Percentiles rank a stretch among this genome's conserved stretches.
Evolutionary conservation across 768 basidiomycete species (phyloP).

Genomic region (Serendipita indica): DNA sequence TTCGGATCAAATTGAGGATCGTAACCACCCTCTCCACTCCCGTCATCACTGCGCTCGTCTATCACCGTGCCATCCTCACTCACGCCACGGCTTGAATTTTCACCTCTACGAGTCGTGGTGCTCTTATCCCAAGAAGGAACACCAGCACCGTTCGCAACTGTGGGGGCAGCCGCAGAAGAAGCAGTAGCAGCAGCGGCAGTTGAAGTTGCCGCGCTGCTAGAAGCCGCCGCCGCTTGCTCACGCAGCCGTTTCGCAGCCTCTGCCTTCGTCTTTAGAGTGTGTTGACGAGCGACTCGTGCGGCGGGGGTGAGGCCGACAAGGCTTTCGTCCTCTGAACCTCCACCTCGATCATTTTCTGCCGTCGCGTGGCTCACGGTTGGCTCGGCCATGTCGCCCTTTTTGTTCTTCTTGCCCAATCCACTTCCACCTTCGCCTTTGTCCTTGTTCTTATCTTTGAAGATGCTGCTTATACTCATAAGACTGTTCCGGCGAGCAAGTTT

Average conservation of each 20-base stretch:
- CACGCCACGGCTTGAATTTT: slow-evolving; percentile 13
- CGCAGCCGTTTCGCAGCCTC: slow-evolving; percentile 52
- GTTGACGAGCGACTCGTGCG: slow-evolving; percentile 76
- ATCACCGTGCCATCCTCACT: slow-evolving; percentile 17
- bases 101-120: slow-evolving; percentile 27
- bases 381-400: slow-evolving; percentile 49
- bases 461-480: slow-evolving; percentile 75
- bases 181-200: slow-evolving; percentile 20
- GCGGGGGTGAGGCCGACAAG: slow-evolving; percentile 78
- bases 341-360: slow-evolving; percentile 60
- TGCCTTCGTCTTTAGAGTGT: slow-evolving; percentile 78
- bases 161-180: slow-evolving; percentile 20
- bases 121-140: slow-evolving; percentile 70
- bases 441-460: slow-evolving; percentile 78
- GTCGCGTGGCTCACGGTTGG: slow-evolving; percentile 69
- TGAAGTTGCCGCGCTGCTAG: slow-evolving; percentile 24
- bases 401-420: slow-evolving; percentile 30
- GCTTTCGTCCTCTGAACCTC: slow-evolving; percentile 43
- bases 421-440: slow-evolving; percentile 26
- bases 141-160: slow-evolving; percentile 18
- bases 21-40: slow-evolving; percentile 7
- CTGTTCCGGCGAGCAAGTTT: slow-evolving; percentile 81
- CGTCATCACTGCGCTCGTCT: slow-evolving; percentile 12
- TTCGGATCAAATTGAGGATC: slow-evolving; percentile 4
- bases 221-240: slow-evolving; percentile 37